phyloP scores from a whole-genome alignment of 306 rosid species.

The Cotoneaster glaucophyllus region DNA sequence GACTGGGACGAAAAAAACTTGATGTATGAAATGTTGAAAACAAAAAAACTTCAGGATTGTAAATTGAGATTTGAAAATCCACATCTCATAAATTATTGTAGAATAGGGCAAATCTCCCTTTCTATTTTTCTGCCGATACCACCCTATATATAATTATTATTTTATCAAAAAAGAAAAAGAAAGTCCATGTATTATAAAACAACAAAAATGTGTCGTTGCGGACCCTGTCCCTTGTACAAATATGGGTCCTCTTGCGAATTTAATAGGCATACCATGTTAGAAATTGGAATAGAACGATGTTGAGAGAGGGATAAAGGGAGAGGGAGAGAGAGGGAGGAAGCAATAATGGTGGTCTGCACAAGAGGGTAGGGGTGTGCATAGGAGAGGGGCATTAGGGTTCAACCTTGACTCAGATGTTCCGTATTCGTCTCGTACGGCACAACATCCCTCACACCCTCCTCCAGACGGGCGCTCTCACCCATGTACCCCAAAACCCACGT shows the following conservation, averaged over 20 bases:
- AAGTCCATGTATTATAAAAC: background rate
- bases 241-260: conserved; percentile 24
- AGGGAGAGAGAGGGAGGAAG: background rate
- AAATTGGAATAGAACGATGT: background rate
- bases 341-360: conserved; percentile 22
- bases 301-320: background rate
- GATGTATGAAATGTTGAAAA: too few relatives aligned
- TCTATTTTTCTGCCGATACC: too few relatives aligned
- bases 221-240: background rate
- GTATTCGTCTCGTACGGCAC: conserved; percentile 55
- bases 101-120: background rate
- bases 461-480: conserved; percentile 30
- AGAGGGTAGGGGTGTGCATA: background rate
- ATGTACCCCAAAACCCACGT: conserved; percentile 3
- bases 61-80: too few relatives aligned
- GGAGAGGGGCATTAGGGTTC: background rate
- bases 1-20: too few relatives aligned
- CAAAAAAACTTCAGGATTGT: too few relatives aligned
- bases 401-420: conserved; percentile 35
- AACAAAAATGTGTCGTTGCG: conserved; percentile 1
- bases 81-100: too few relatives aligned
- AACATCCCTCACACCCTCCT: background rate
- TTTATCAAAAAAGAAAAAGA: too few relatives aligned
- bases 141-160: background rate
- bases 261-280: background rate